Evolutionary conservation across 106 monocot species (phyloP).

Genomic region (Dendrobium officinale): DNA sequence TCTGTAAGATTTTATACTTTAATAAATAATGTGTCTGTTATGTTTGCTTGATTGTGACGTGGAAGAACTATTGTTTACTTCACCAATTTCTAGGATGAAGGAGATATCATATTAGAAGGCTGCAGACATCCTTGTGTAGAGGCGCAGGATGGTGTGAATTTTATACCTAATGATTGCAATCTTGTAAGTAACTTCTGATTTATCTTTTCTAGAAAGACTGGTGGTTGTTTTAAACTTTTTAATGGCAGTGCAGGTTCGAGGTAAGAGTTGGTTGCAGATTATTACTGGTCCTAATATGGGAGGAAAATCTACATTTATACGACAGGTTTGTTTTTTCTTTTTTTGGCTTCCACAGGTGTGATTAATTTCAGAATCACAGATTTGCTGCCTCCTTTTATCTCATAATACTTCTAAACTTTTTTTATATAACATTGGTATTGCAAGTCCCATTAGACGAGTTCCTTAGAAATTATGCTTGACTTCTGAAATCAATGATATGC

Average conservation of each 20-base stretch:
- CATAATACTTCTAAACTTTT: neutral
- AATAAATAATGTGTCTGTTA: neutral
- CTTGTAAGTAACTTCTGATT: slow-evolving; percentile 51
- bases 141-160: slow-evolving; percentile 94
- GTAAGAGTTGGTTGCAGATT: slow-evolving; percentile 95
- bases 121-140: slow-evolving; percentile 98
- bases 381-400: slow-evolving; percentile 4
- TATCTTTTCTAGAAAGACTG: neutral
- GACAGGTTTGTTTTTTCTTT: slow-evolving; percentile 56
- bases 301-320: slow-evolving; percentile 97
- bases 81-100: slow-evolving; percentile 56
- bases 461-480: neutral
- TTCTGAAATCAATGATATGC: slow-evolving; percentile 2
- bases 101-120: slow-evolving; percentile 90
- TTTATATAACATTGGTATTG: neutral
- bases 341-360: neutral
- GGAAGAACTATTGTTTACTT: neutral
- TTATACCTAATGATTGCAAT: slow-evolving; percentile 95
- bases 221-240: neutral
- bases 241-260: slow-evolving; percentile 48
- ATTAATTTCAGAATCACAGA: neutral
- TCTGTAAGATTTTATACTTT: slow-evolving; percentile 42
- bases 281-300: slow-evolving; percentile 99
- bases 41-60: slow-evolving; percentile 6
- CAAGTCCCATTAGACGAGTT: neutral